Percentiles rank a stretch among this genome's conserved stretches.
These are phyloP conservation scores for Scheffersomyces segobiensis DNA, from an alignment of 1,139 yeast species.

Conservation along the genomic window DNA sequence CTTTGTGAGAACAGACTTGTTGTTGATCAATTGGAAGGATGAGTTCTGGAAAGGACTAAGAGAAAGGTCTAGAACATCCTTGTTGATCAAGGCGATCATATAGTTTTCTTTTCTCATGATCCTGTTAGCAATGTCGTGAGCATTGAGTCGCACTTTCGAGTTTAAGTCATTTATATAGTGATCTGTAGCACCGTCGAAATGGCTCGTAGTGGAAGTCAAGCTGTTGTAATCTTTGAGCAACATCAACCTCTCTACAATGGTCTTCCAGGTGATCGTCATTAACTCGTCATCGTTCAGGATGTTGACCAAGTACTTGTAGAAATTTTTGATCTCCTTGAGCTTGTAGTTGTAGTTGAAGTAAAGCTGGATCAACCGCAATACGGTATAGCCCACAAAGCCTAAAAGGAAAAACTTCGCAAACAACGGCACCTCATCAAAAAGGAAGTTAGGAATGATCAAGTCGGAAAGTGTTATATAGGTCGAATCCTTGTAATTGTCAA, in stretches of 20 bases:
- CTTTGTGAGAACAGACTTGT: conserved; percentile 61
- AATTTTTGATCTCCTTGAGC: conserved; percentile 62
- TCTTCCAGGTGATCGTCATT: conserved; percentile 92
- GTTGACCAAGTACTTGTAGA: conserved; percentile 65
- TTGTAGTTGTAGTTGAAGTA: conserved; percentile 51
- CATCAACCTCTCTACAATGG: conserved; percentile 78
- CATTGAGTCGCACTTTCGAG: conserved; percentile 75
- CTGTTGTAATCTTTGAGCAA: conserved; percentile 79
- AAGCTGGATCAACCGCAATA: conserved; percentile 60
- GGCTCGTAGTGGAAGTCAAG: conserved; percentile 45
- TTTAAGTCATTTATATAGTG: conserved; percentile 54
- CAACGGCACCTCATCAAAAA: conserved; percentile 48
- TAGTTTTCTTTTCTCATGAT: conserved; percentile 95
- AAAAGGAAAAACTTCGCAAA: conserved; percentile 59
- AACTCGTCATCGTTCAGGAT: conserved; percentile 73
- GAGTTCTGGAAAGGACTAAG: conserved; percentile 31
- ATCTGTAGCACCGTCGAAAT: conserved; percentile 19
- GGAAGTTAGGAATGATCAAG: conserved; percentile 63
- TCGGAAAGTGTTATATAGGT: conserved; percentile 32
- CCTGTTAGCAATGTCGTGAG: conserved; percentile 92
- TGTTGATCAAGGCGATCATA: conserved; percentile 84
- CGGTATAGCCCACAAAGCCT: conserved; percentile 60
- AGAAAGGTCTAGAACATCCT: conserved; percentile 67
- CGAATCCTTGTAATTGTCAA: conserved; percentile 29
- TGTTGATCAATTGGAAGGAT: conserved; percentile 17